Percentiles rank a stretch among this genome's conserved stretches.
These are phyloP conservation scores for Sclerospora graminicola DNA, from an alignment of 352 stramenopile genomes.

Conservation along the genomic window DNA sequence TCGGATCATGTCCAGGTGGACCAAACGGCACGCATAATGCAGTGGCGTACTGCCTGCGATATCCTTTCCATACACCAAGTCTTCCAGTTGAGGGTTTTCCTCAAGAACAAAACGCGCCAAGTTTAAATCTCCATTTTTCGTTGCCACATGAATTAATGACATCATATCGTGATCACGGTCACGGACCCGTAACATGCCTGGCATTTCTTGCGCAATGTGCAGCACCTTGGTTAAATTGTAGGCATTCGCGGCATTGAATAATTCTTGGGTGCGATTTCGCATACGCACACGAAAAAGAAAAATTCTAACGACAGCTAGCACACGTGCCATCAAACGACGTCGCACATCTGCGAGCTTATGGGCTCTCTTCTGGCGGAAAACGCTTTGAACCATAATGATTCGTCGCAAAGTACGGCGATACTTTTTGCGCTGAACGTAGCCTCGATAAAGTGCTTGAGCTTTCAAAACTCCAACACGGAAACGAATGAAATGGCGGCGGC, in stretches of 20 bases:
- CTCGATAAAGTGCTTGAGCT: slow-evolving; percentile 57
- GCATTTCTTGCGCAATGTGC: slow-evolving; percentile 72
- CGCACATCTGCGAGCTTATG: slow-evolving; percentile 34
- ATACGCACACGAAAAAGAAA: slow-evolving; percentile 75
- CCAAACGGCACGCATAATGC: slow-evolving; percentile 69
- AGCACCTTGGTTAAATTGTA: slow-evolving; percentile 75
- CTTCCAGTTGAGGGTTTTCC: slow-evolving; percentile 72
- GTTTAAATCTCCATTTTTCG: slow-evolving; percentile 80
- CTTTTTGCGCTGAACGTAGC: slow-evolving; percentile 44
- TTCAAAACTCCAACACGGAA: slow-evolving; percentile 52
- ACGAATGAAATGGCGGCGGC: slow-evolving; percentile 47
- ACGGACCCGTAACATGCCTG: slow-evolving; percentile 68
- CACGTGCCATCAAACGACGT: slow-evolving; percentile 54
- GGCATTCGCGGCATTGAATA: slow-evolving; percentile 68
- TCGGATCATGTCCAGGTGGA: slow-evolving; percentile 80
- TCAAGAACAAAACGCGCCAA: slow-evolving; percentile 75
- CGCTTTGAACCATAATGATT: slow-evolving; percentile 70
- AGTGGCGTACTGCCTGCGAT: slow-evolving; percentile 68
- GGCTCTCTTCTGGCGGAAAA: slow-evolving; percentile 57
- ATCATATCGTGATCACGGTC: slow-evolving; percentile 74
- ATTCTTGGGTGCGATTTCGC: slow-evolving; percentile 61
- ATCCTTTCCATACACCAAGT: slow-evolving; percentile 79
- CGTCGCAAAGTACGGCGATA: slow-evolving; percentile 33
- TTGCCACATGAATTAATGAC: slow-evolving; percentile 83
- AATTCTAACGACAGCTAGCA: slow-evolving; percentile 60